These are phyloP conservation scores for Prinsepia uniflora DNA, from an alignment of 306 rosid genomes.

Conservation along the genomic window DNA sequence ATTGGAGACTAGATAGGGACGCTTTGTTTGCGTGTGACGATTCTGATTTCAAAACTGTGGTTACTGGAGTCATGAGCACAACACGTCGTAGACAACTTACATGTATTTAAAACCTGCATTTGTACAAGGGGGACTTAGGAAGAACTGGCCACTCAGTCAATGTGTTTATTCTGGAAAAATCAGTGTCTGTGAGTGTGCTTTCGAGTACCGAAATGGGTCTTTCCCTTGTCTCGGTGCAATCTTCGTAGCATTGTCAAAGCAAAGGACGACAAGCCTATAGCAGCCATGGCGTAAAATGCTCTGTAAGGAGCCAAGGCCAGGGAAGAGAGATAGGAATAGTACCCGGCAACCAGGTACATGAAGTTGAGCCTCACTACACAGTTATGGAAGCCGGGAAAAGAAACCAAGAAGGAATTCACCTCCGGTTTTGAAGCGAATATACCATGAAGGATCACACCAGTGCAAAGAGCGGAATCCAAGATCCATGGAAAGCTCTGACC, in stretches of 20 bases:
- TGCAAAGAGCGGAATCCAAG: conserved; percentile 73
- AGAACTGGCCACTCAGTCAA: conserved; percentile 11
- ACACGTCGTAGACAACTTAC: conserved; percentile 1
- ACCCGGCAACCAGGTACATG: conserved; percentile 72
- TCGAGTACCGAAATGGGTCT: conserved; percentile 47
- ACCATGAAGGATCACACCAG: conserved; percentile 84
- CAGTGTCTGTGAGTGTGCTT: conserved; percentile 78
- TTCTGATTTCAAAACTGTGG: conserved; percentile 24
- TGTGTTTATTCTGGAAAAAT: conserved; percentile 19
- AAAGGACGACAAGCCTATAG: conserved; percentile 60
- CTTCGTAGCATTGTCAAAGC: conserved; percentile 48
- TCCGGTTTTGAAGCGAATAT: conserved; percentile 65
- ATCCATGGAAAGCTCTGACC: conserved; percentile 75
- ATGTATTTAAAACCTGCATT: not conserved
- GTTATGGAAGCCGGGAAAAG: conserved; percentile 42
- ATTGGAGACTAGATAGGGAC: conserved; percentile 12
- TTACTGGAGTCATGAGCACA: conserved; percentile 15
- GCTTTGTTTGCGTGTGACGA: conserved; percentile 14
- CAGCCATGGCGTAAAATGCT: conserved; percentile 65
- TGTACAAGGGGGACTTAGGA: conserved; percentile 4
- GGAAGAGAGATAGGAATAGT: conserved; percentile 63
- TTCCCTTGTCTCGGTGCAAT: conserved; percentile 46
- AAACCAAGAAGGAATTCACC: conserved; percentile 54
- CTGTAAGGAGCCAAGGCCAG: conserved; percentile 69
- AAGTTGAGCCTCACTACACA: conserved; percentile 49